phyloP scores from a whole-genome alignment of 371 early-diverging fungal genomes.

The Polyrhizophydium stewartii region DNA sequence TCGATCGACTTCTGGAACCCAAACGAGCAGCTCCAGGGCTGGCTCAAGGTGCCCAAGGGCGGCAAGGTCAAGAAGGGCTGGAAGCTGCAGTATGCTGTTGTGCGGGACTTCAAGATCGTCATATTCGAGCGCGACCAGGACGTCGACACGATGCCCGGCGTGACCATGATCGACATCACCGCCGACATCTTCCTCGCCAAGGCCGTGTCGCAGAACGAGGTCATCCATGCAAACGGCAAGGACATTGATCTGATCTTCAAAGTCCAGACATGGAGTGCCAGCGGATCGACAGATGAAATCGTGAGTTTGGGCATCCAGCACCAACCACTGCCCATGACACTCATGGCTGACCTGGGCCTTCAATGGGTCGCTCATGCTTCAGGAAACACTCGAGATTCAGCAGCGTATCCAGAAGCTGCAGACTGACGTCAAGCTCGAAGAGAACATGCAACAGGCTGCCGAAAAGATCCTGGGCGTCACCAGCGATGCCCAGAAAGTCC shows the following conservation, averaged over 20 bases:
- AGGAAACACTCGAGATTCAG: slow-evolving; percentile 9
- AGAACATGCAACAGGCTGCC: slow-evolving; percentile 32
- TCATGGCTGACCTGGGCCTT: no score
- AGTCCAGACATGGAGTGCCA: slow-evolving; percentile 21
- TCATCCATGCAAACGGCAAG: slow-evolving; percentile 42
- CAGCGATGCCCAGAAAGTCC: slow-evolving; percentile 24
- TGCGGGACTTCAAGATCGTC: slow-evolving; percentile 31
- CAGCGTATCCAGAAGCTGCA: slow-evolving; percentile 28
- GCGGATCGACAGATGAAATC: slow-evolving; percentile 1
- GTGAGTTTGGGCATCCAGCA: neutral
- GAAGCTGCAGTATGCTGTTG: slow-evolving; percentile 29
- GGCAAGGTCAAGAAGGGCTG: slow-evolving; percentile 50
- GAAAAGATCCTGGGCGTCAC: slow-evolving; percentile 31
- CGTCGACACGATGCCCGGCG: slow-evolving; percentile 17
- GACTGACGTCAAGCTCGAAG: slow-evolving; percentile 33
- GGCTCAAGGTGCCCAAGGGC: slow-evolving; percentile 43
- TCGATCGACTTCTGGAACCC: slow-evolving; percentile 22
- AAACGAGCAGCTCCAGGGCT: slow-evolving; percentile 24
- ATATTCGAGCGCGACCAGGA: slow-evolving; percentile 39
- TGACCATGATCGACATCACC: slow-evolving; percentile 26
- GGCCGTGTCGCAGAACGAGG: slow-evolving; percentile 44
- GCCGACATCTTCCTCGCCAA: slow-evolving; percentile 38
- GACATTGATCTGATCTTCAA: slow-evolving; percentile 50
- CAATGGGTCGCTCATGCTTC: no score
- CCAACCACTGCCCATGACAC: neutral